A percentile compares a stretch with the other conserved stretches of the same genome.
Conservation (phyloP, 2,329 filamentous ascomycete genomes). For the Exophiala viscosa region DNA sequence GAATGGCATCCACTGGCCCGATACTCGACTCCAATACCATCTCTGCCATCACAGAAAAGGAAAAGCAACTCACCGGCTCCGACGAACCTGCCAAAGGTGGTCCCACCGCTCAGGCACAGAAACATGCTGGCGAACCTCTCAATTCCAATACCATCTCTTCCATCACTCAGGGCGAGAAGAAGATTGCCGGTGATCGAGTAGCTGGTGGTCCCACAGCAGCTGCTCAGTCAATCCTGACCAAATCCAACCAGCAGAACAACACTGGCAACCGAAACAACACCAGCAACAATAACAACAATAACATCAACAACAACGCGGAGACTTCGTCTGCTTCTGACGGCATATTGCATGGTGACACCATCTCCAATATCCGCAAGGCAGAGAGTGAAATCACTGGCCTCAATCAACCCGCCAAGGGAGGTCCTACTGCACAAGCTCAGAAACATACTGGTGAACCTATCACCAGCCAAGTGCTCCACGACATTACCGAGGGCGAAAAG, state of each 20-base stretch:
- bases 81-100: constrained; percentile 36
- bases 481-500: constrained; percentile 42
- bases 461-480: constrained; percentile 35
- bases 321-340: not conserved
- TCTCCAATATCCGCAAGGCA: constrained; percentile 39
- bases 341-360: constrained; percentile 28
- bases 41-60: constrained; percentile 39
- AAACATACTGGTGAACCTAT: constrained; percentile 35
- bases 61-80: constrained; percentile 39
- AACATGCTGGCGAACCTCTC: constrained; percentile 35
- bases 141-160: constrained; percentile 37
- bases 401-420: constrained; percentile 34
- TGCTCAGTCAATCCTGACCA: constrained; percentile 31
- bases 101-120: constrained; percentile 42
- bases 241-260: not conserved
- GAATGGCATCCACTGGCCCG: not conserved
- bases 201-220: constrained; percentile 38
- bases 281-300: not conserved
- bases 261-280: not conserved
- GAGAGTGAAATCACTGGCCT: constrained; percentile 39
- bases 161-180: constrained; percentile 42
- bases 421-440: constrained; percentile 42
- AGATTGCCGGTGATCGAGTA: constrained; percentile 35
- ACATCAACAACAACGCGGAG: not conserved
- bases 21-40: constrained; percentile 32